These are phyloP conservation scores for Rhamnella rubrinervis DNA, from an alignment of 331 rosid species.

Conservation along the genomic window DNA sequence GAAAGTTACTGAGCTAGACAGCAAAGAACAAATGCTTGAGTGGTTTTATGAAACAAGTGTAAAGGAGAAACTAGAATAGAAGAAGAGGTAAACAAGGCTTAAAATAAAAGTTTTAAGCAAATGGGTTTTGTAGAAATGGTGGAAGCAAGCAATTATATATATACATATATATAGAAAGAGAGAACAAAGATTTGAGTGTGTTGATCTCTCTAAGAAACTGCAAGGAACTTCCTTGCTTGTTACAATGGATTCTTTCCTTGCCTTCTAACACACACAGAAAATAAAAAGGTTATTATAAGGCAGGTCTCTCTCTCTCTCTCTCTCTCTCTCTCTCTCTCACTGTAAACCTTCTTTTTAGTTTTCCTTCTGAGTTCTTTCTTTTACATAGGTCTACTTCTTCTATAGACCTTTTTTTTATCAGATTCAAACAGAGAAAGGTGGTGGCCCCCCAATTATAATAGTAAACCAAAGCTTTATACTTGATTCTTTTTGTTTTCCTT, in stretches of 20 bases:
- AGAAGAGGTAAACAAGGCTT: no score
- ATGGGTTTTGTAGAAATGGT: no score
- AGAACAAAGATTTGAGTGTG: conserved; percentile 16
- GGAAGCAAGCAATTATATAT: no score
- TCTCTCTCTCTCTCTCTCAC: conserved; percentile 13
- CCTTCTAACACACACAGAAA: conserved; percentile 34
- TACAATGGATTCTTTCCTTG: conserved; percentile 54
- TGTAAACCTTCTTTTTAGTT: neutral
- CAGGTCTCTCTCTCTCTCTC: no score
- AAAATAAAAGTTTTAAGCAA: no score
- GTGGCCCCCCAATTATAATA: conserved; percentile 40
- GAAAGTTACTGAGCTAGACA: neutral
- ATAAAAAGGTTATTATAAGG: conserved; percentile 12
- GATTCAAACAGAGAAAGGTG: conserved; percentile 42
- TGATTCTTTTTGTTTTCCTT: neutral
- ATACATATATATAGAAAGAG: neutral
- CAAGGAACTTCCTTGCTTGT: conserved; percentile 40
- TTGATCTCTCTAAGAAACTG: conserved; percentile 33
- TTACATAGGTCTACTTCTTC: conserved; percentile 40
- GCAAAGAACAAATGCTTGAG: no score
- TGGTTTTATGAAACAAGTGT: no score
- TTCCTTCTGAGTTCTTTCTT: conserved; percentile 30
- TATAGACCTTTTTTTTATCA: conserved; percentile 17
- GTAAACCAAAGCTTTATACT: conserved; percentile 10
- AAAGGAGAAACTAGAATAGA: no score